Base-by-base conservation (phyloP, 83 land plant species). In the Larix sibirica region DNA sequence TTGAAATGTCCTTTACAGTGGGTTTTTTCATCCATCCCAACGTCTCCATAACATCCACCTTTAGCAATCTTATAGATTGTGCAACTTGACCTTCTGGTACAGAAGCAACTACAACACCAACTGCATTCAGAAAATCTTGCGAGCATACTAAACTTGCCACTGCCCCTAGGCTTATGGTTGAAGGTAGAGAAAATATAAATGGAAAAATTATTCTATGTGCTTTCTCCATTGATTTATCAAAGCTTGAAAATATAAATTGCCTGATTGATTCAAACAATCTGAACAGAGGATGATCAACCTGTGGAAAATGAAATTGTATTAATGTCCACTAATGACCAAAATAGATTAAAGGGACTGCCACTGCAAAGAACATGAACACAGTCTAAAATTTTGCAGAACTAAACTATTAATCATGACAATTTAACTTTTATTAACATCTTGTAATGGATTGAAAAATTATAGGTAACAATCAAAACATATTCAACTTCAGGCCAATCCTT, bases 21-120 rank as follows among this genome's bases (percentile, higher is more conserved):
- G 70, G 40, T 18, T 71, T 4, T 83, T 84, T 90, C 73, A 85
- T 69, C 94, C 92, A 92, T 56, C 85, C 82, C 84, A 92, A 28
- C 0, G 92, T 62, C 24, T 90, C 90, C 62, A 81, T 67, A 23
- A 90, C 59, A 76, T 92, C 94, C 16, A 38, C 28, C 26, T 81
- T 85, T 50, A 90, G 61, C 67, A 79, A 80, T 28, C 61, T 77
- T 84, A 92, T 62, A 42, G 61, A 85, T 36, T 80, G 87, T 78
- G 86, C 71, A 6, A 83, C 89, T 84, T 92, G 94, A 47, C 92
- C 92, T 80, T 92, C 94, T 62, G 92, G 94, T 81, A 92, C 85
- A 61, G 89, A 84, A 50, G 77, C 80, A 44, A 92, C 67, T 50
- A 89, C 92, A 74, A 56, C 70, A 77, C 73, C 66, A 85, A 90